Evolutionary conservation across 352 stramenopile genomes (phyloP), one percentile per base, ranked within the genome.

Genomic region (Ophiocytium majus): DNA sequence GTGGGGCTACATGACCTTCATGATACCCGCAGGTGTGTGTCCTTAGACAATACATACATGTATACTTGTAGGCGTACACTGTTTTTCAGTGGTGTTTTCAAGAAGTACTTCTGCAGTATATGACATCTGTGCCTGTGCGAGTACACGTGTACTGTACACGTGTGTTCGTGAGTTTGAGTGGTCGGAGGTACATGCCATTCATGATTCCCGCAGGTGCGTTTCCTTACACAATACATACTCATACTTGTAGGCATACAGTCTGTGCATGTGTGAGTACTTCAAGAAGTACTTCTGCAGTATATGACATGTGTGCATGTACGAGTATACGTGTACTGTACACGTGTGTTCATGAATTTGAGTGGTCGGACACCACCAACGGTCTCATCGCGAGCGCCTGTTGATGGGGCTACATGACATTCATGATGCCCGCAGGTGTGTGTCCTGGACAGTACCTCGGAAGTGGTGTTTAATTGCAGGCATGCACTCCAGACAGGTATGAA

Each of bases 1-100:
- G 0, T 88, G 84, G 84, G 84, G 84, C 0, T 88, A 88, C 84
- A 88, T 88, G 84, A 50, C 80, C n/a, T 86, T 83, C 23, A 86
- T 88, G 80, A 75, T 88, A 36, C 84, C 84, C 63, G 81, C 84
- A 81, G 75, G 75, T 81, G 5, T 14, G 43, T 57, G 5, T 57
- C 5, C 43, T 5, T 57, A 14, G 43, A 57, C 5, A 5, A 57
- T 14, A 14, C 5, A 14, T 57, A 14, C 5, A 5, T 57, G 14
- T 57, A 57, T 14, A 57, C 43, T 57, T 57, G 43, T 14, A 57
- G 43, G 43, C 43, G 14, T 14, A 14, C 43, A 57, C 5, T 57
- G 43, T 57, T 57, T 14, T 57, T 14, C 43, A 57, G n/a, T n/a
- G n/a, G n/a, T n/a, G 43, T 5, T 57, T 5, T 14, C 43, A 57